Evolutionary conservation across 257 asterid genomes (phyloP), one percentile per base, ranked within the genome.

Genomic region (Solanum peruvianum): DNA sequence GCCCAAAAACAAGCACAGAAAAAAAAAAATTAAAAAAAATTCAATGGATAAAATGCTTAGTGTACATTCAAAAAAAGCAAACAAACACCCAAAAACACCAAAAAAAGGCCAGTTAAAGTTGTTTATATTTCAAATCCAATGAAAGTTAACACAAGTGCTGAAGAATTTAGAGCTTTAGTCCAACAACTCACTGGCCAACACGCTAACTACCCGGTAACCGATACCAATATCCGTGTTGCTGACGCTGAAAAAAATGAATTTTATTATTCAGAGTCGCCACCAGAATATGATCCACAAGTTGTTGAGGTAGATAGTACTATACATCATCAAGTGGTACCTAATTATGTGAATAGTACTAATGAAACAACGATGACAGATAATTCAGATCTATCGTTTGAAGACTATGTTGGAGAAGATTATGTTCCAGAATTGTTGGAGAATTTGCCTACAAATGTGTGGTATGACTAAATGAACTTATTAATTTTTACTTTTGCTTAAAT

Each of bases 101-200:
- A 85, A 89, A 89, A 85, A 66, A 92, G 84, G 35, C 91, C 94
- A 18, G 93, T 95, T 16, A 95, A 94, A 31, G 95, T 95, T 16
- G 98, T 94, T 25, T 94, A 95, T 92, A 95, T 94, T 70, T 89
- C 96, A 33, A 94, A 93, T 90, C 98, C 98, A 78, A 91, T 94
- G 93, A 95, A 91, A 90, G 92, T 95, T 90, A 87, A 89, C 47
- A 69, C 98, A 4, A 93, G 93, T 69, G 96, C 94, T 20, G 93
- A 97, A 0, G 91, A 93, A 66, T 95, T 95, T 87, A 86, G 95
- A 31, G 93, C 95, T 49, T 90, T 95, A 11, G 98, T 95, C 37
- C 98, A 95, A 90, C 93, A 93, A 87, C 95, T 95, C 89, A 95
- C 98, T 64, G 98, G 98, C 13, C 94, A 86, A 37, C 93, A 93